Evolutionary conservation across 257 asterid genomes (phyloP).

Genomic region (Ilex asprella): DNA sequence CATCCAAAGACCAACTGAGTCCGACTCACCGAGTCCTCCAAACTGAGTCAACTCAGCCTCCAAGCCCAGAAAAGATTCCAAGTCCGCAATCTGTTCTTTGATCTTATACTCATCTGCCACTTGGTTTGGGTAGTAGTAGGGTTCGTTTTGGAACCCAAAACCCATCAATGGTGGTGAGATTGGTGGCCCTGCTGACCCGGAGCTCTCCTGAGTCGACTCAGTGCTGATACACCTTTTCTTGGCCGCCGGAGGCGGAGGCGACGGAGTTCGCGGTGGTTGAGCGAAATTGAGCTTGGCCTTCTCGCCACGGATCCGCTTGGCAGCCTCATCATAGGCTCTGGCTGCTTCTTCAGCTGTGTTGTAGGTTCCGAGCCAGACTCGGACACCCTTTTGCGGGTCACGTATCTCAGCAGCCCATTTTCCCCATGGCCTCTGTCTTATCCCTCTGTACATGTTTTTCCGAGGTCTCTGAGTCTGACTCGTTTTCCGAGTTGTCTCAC

Average conservation of each 20-base stretch:
- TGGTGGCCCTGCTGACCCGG: not conserved
- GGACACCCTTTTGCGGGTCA: conserved; percentile 61
- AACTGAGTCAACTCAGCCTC: conserved; percentile 29
- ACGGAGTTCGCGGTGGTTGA: conserved; percentile 9
- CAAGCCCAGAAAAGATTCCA: conserved; percentile 58
- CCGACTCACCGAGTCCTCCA: conserved; percentile 26
- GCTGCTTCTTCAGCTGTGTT: conserved; percentile 70
- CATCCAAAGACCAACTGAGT: conserved; percentile 39
- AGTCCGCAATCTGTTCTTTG: conserved; percentile 47
- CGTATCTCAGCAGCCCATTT: conserved; percentile 97
- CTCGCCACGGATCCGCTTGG: conserved; percentile 65
- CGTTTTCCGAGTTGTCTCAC: conserved; percentile 27
- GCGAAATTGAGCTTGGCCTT: conserved; percentile 86
- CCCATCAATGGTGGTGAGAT: not conserved
- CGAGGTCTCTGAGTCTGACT: conserved; percentile 34
- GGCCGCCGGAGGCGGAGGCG: conserved; percentile 9
- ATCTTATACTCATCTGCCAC: conserved; percentile 13
- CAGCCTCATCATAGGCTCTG: conserved; percentile 68
- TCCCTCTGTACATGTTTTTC: conserved; percentile 69
- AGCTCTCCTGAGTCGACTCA: conserved; percentile 16
- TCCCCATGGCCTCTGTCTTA: conserved; percentile 89
- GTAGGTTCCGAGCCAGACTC: conserved; percentile 88
- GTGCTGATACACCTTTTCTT: conserved; percentile 29
- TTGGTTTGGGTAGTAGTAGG: conserved; percentile 25
- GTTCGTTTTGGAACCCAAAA: conserved; percentile 8